Conservation (phyloP, 352 stramenopile genomes). For the Pythium phragmitis region DNA sequence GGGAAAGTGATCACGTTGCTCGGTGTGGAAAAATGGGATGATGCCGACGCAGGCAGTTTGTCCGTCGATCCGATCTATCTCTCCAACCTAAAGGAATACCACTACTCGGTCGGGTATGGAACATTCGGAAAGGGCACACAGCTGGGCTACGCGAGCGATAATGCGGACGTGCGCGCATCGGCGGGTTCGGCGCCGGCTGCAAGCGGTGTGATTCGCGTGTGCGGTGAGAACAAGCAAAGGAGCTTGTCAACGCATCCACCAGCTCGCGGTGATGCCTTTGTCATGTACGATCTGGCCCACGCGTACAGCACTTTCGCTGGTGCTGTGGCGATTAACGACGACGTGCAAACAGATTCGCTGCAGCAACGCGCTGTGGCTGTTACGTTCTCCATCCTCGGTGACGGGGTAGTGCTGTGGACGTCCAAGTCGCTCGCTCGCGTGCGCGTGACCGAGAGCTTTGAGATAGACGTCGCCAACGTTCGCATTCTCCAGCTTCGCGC, state of each 20-base stretch:
- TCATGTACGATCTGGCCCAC: constrained; percentile 78
- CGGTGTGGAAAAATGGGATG: constrained; percentile 79
- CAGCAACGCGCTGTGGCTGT: constrained; percentile 54
- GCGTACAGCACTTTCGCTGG: constrained; percentile 56
- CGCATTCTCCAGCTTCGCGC: constrained; percentile 78
- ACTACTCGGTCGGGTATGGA: constrained; percentile 77
- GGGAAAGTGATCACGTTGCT: constrained; percentile 85
- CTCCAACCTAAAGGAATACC: constrained; percentile 76
- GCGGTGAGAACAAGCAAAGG: constrained; percentile 63
- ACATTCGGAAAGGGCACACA: constrained; percentile 73
- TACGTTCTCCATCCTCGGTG: constrained; percentile 69
- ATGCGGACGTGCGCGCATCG: constrained; percentile 7
- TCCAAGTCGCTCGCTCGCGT: constrained; percentile 56
- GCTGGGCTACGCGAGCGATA: constrained; percentile 72
- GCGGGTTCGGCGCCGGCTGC: constrained; percentile 15
- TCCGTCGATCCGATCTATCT: constrained; percentile 62
- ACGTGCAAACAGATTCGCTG: constrained; percentile 55
- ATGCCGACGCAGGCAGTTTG: constrained; percentile 31
- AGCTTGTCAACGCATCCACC: constrained; percentile 82
- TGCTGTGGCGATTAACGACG: constrained; percentile 75
- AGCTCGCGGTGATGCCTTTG: constrained; percentile 64
- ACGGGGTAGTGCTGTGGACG: constrained; percentile 71
- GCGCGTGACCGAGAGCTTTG: constrained; percentile 47
- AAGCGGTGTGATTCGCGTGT: constrained; percentile 48
- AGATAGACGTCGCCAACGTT: constrained; percentile 54